phyloP scores from a whole-genome alignment of 2,329 filamentous ascomycete species.

The Aspergillus sp. region DNA sequence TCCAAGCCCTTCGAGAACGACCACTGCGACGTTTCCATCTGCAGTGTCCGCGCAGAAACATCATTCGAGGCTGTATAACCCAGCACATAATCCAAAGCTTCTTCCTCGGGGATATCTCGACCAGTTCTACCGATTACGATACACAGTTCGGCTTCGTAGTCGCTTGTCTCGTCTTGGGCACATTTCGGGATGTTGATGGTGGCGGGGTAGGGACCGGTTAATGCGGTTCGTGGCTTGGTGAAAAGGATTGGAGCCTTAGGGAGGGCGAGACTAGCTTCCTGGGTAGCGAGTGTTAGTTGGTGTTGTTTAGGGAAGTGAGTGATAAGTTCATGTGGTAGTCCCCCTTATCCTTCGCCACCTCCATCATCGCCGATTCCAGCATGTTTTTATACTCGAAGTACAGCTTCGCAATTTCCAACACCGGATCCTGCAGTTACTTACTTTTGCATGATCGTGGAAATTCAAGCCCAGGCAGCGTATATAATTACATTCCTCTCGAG shows the following conservation, averaged over 20 bases:
- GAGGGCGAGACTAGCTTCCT: slow-evolving; percentile 20
- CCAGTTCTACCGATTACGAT: slow-evolving; percentile 21
- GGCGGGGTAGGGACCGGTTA: slow-evolving; percentile 21
- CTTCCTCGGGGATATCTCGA: slow-evolving; percentile 15
- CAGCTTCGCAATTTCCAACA: too few relatives aligned
- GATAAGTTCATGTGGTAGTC: not conserved
- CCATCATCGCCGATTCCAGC: too few relatives aligned
- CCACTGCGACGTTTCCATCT: slow-evolving; percentile 17
- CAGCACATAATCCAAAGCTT: slow-evolving; percentile 10
- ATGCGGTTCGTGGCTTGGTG: slow-evolving; percentile 23
- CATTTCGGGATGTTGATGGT: slow-evolving; percentile 23
- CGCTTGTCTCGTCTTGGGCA: slow-evolving; percentile 25
- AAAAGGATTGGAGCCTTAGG: slow-evolving; percentile 26
- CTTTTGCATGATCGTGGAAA: slow-evolving; percentile 24
- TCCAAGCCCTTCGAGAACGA: slow-evolving; percentile 21
- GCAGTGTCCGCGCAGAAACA: slow-evolving; percentile 2
- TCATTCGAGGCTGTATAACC: slow-evolving; percentile 2
- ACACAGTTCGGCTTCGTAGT: slow-evolving; percentile 27
- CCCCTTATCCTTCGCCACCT: too few relatives aligned
- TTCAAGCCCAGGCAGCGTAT: slow-evolving; percentile 29
- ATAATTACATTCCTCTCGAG: slow-evolving; percentile 19
- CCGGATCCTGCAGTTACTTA: slow-evolving; percentile 2
- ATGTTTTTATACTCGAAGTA: too few relatives aligned
- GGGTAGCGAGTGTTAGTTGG: not conserved
- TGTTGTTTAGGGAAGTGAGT: not conserved